Evolutionary conservation across 208 protist species (phyloP).

Genomic region (Acanthamoeba lenticulata): DNA sequence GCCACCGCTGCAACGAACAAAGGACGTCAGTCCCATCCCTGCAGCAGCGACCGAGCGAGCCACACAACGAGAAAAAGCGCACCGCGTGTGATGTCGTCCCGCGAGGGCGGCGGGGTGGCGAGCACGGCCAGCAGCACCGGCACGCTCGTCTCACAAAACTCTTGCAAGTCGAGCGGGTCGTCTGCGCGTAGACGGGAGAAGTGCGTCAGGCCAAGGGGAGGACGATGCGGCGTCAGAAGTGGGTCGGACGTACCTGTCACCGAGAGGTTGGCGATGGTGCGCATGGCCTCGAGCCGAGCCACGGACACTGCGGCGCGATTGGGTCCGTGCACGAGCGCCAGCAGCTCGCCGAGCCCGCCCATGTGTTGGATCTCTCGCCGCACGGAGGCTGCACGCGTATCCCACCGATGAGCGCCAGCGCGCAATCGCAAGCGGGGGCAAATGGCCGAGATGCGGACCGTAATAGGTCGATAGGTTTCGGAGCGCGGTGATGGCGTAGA

Average conservation of each 20-base stretch:
- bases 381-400: not conserved
- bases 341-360: conserved; percentile 41
- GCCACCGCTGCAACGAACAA: not conserved
- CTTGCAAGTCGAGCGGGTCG: not conserved
- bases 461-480: conserved; percentile 59
- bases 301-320: conserved; percentile 52
- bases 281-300: conserved; percentile 48
- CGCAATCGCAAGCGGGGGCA: not conserved
- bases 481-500: conserved; percentile 57
- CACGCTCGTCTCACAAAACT: conserved; percentile 45
- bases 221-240: not conserved
- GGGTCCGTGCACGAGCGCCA: conserved; percentile 42
- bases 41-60: not conserved
- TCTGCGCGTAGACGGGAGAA: not conserved
- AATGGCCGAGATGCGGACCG: not conserved
- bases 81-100: conserved; percentile 62
- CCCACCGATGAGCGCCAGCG: not conserved
- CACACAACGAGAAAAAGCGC: not conserved
- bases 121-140: conserved; percentile 41
- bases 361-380: conserved; percentile 38
- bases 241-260: conserved; percentile 5
- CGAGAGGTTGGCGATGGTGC: conserved; percentile 63
- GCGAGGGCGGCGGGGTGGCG: not conserved
- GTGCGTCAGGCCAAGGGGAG: not conserved
- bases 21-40: not conserved